These are phyloP conservation scores for Podaxis rugospora DNA, from an alignment of 768 basidiomycete species.

Conservation along the genomic window DNA sequence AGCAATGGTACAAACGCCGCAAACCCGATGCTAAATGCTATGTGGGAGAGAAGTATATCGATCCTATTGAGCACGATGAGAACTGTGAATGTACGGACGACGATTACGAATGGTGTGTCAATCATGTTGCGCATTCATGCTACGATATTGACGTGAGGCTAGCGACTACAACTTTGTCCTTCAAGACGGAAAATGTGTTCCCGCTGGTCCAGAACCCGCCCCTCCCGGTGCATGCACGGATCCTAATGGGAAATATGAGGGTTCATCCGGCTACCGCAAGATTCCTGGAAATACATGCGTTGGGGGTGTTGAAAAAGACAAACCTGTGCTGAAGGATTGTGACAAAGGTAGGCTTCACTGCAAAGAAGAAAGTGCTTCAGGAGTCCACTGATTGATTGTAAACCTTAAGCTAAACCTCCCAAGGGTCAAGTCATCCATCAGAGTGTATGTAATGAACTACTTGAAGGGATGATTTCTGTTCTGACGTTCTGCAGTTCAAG, in stretches of 20 bases:
- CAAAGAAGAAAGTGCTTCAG: neutral
- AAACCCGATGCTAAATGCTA: slow-evolving; percentile 84
- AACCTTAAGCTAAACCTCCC: slow-evolving; percentile 59
- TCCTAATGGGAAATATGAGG: slow-evolving; percentile 62
- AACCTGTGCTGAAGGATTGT: slow-evolving; percentile 68
- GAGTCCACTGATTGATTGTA: neutral
- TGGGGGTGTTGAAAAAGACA: slow-evolving; percentile 66
- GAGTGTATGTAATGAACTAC: slow-evolving; percentile 42
- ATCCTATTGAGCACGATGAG: slow-evolving; percentile 82
- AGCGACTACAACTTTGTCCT: slow-evolving; percentile 91
- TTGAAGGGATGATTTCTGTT: neutral
- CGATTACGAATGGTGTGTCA: slow-evolving; percentile 86
- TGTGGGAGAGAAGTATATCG: slow-evolving; percentile 84
- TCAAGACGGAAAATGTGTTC: slow-evolving; percentile 69
- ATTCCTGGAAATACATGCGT: slow-evolving; percentile 88
- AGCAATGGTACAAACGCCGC: slow-evolving; percentile 94
- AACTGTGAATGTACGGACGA: slow-evolving; percentile 78
- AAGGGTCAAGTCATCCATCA: slow-evolving; percentile 79
- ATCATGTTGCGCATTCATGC: neutral
- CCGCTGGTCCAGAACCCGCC: slow-evolving; percentile 85
- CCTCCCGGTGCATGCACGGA: slow-evolving; percentile 67
- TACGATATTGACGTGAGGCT: slow-evolving; percentile 2
- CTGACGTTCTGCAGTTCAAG: slow-evolving; percentile 42
- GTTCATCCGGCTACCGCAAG: slow-evolving; percentile 88
- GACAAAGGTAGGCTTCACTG: slow-evolving; percentile 56